phyloP scores from a whole-genome alignment of 2,329 filamentous ascomycete genomes.

The Exophiala phaeomuriformis region DNA sequence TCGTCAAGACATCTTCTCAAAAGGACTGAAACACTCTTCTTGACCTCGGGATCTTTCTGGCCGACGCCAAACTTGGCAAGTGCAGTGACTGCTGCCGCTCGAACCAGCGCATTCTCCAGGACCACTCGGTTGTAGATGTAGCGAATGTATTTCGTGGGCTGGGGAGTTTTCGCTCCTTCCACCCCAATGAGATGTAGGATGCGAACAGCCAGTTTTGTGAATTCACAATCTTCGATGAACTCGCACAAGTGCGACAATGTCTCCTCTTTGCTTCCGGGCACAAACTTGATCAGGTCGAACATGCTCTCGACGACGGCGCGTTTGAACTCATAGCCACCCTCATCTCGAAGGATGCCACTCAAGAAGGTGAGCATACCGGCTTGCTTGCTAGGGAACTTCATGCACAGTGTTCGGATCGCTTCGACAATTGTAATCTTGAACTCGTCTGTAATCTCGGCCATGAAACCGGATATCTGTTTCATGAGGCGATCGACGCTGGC shows the following conservation, averaged over 20 bases:
- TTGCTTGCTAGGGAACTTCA: constrained; percentile 98
- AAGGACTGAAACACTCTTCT: constrained; percentile 87
- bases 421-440: constrained; percentile 99
- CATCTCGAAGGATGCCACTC: constrained; percentile 90
- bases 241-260: constrained; percentile 93
- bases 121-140: constrained; percentile 99
- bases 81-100: constrained; percentile 90
- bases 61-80: constrained; percentile 95
- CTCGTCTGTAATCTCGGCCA: constrained; percentile 98
- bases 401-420: constrained; percentile 87
- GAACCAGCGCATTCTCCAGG: constrained; percentile 89
- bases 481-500: constrained; percentile 92
- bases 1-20: constrained; percentile 92
- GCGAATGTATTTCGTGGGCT: constrained; percentile 96
- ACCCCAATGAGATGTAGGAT: constrained; percentile 89
- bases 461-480: constrained; percentile 97
- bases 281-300: constrained; percentile 98
- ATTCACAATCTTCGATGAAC: constrained; percentile 99
- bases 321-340: constrained; percentile 98
- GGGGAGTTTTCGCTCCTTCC: constrained; percentile 88
- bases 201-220: constrained; percentile 92
- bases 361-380: constrained; percentile 96
- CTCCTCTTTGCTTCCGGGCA: constrained; percentile 74
- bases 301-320: constrained; percentile 96
- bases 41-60: constrained; percentile 92